These are phyloP conservation scores for Blastobotrys malaysiensis DNA, from an alignment of 1,139 yeast species.

Conservation along the genomic window DNA sequence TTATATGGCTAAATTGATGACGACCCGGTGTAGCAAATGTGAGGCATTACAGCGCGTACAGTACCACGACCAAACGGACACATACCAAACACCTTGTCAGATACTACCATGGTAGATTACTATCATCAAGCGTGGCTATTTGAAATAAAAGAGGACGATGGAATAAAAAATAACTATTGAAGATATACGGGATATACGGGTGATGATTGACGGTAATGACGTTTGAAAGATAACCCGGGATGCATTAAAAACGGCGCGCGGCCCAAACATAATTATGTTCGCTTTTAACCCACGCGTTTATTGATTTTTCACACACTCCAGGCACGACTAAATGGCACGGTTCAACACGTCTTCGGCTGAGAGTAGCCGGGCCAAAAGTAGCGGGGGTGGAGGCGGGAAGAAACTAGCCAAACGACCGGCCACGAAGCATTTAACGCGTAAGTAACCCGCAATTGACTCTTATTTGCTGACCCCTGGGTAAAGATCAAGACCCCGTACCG, in stretches of 20 bases:
- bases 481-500: conserved; percentile 15
- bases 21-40: too few relatives aligned
- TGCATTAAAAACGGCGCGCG: not conserved
- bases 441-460: not conserved
- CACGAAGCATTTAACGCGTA: not conserved
- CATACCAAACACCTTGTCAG: too few relatives aligned
- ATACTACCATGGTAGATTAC: too few relatives aligned
- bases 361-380: not conserved
- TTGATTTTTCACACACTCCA: not conserved
- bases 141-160: too few relatives aligned
- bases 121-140: too few relatives aligned
- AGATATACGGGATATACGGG: too few relatives aligned
- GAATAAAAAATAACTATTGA: too few relatives aligned
- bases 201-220: not conserved
- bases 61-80: too few relatives aligned
- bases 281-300: not conserved
- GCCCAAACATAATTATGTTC: not conserved
- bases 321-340: not conserved
- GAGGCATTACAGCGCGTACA: too few relatives aligned
- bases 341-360: not conserved
- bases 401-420: not conserved
- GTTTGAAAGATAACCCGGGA: not conserved
- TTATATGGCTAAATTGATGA: too few relatives aligned
- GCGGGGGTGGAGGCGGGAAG: not conserved
- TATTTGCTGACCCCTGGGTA: not conserved